Percentiles rank a stretch among this genome's conserved stretches.
phyloP scores from a whole-genome alignment of 345 rosid species.

The Hypericum perforatum region DNA sequence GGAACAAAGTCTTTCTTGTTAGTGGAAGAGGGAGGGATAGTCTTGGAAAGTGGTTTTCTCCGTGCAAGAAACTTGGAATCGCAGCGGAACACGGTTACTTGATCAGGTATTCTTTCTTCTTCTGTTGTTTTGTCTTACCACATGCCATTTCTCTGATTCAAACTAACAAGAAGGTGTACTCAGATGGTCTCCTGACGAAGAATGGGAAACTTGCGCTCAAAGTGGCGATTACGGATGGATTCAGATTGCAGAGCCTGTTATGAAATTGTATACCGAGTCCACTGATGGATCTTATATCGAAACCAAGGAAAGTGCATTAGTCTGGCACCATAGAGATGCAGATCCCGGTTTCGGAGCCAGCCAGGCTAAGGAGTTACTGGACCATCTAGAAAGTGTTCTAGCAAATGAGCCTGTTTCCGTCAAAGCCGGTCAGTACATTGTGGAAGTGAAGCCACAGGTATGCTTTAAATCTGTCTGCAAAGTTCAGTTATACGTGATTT shows the following conservation, averaged over 20 bases:
- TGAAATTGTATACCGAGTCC: conserved; percentile 3
- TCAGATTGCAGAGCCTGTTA: conserved; percentile 5
- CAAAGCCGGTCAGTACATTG: conserved; percentile 1
- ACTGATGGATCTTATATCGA: conserved; percentile 2
- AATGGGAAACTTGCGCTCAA: conserved; percentile 1
- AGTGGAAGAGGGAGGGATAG: conserved; percentile 5
- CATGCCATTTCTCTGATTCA: background rate
- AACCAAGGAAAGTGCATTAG: conserved; percentile 3
- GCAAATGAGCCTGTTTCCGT: conserved; percentile 3
- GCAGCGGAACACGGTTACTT: conserved; percentile 1
- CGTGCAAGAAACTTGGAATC: conserved; percentile 4
- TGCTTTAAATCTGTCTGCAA: background rate
- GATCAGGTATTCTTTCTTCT: background rate
- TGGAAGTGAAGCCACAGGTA: conserved; percentile 4
- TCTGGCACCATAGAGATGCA: conserved; percentile 8
- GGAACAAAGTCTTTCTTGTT: conserved; percentile 2
- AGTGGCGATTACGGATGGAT: background rate
- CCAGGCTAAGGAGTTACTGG: conserved; percentile 3
- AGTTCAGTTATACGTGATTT: too few relatives aligned
- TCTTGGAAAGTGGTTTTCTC: conserved; percentile 1
- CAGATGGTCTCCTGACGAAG: conserved; percentile 3
- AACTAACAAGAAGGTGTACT: background rate
- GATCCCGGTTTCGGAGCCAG: conserved; percentile 3
- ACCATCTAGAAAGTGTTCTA: conserved; percentile 2
- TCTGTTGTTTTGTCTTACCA: background rate